Evolutionary conservation across 2,329 filamentous ascomycete genomes (phyloP).

Genomic region (Zasmidium cellare): DNA sequence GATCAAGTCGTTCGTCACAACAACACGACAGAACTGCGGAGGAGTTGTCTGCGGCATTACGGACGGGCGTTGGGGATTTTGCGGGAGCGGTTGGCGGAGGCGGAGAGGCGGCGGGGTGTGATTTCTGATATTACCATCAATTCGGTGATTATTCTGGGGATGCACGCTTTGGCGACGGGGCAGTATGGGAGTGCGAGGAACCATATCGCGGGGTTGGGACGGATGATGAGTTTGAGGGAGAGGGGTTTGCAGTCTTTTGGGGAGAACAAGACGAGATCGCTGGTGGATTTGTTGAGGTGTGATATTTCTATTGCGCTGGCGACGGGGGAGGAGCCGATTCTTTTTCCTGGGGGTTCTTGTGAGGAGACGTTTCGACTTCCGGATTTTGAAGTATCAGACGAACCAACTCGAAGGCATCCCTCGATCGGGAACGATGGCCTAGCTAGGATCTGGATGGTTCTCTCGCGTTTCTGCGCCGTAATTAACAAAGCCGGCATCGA

Average conservation of each 20-base stretch:
- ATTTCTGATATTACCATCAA: constrained; percentile 1
- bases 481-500: background rate
- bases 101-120: background rate
- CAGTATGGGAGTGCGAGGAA: background rate
- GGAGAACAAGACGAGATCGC: background rate
- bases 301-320: background rate
- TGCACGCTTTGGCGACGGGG: background rate
- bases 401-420: background rate
- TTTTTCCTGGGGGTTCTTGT: background rate
- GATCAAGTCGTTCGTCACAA: background rate
- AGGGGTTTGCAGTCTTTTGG: background rate
- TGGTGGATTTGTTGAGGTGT: background rate
- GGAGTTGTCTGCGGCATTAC: background rate
- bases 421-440: background rate
- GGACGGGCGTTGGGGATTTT: background rate
- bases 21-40: background rate
- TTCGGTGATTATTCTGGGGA: background rate
- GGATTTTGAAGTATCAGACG: background rate
- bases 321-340: background rate
- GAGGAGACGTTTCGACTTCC: background rate
- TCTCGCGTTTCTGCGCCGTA: background rate
- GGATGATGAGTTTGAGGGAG: background rate
- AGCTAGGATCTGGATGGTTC: background rate
- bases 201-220: background rate
- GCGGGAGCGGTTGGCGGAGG: background rate